Percentiles rank a stretch among this genome's conserved stretches.
Conservation (phyloP, 2,329 filamentous ascomycete genomes). For the Myrmaecium sp. region DNA sequence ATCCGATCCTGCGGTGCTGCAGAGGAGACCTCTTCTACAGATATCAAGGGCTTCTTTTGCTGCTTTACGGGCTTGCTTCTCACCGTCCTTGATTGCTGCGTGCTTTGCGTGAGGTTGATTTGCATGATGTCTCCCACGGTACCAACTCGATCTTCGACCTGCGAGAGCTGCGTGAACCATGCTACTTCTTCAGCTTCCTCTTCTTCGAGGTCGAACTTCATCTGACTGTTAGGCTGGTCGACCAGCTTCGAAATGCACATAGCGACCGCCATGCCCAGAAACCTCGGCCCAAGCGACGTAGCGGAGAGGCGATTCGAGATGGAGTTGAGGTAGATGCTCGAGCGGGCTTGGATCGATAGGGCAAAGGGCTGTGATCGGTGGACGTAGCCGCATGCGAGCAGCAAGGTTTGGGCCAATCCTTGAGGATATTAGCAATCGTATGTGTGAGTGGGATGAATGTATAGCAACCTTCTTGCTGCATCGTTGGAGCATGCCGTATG, state of each 20-base stretch:
- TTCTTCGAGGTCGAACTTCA: constrained; percentile 76
- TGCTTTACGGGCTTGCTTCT: background rate
- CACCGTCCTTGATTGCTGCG: constrained; percentile 1
- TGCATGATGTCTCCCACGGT: background rate
- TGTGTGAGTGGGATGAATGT: background rate
- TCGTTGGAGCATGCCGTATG: constrained; percentile 66
- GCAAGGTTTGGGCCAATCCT: constrained; percentile 66
- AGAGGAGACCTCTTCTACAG: constrained; percentile 2
- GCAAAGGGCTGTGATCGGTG: constrained; percentile 48
- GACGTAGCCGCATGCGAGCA: constrained; percentile 63
- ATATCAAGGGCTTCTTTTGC: background rate
- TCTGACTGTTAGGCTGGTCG: constrained; percentile 48
- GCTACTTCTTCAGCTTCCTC: constrained; percentile 53
- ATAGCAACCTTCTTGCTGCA: constrained; percentile 69
- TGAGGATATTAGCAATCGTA: constrained; percentile 7
- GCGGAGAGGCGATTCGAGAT: constrained; percentile 75
- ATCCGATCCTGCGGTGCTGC: constrained; percentile 26
- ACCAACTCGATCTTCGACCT: constrained; percentile 46
- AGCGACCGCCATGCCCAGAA: constrained; percentile 78
- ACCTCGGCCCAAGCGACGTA: constrained; percentile 56
- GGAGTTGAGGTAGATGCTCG: constrained; percentile 54
- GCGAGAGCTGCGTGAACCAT: constrained; percentile 55
- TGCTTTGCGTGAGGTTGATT: constrained; percentile 3
- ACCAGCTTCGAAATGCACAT: constrained; percentile 51
- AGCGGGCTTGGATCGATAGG: constrained; percentile 51